These are phyloP conservation scores for Apiospora marii DNA, from an alignment of 2,329 filamentous ascomycete species.

Conservation along the genomic window DNA sequence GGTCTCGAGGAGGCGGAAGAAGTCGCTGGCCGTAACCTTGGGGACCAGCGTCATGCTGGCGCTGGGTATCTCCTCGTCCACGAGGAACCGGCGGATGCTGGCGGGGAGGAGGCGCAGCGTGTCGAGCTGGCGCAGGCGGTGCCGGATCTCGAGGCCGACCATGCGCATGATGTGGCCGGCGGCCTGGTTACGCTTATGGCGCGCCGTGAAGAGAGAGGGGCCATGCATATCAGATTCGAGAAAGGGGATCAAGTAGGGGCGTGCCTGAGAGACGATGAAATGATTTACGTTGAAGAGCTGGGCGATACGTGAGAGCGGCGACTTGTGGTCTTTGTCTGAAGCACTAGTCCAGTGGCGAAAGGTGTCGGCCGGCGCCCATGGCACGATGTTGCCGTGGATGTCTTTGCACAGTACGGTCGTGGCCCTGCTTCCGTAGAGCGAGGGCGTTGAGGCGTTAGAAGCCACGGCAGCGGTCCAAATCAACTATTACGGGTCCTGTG, in stretches of 20 bases:
- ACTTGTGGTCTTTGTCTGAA: conserved; percentile 67
- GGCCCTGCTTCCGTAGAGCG: conserved; percentile 70
- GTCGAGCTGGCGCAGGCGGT: conserved; percentile 83
- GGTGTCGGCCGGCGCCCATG: conserved; percentile 73
- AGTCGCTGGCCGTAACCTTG: conserved; percentile 75
- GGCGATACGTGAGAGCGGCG: conserved; percentile 73
- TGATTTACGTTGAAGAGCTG: conserved; percentile 94
- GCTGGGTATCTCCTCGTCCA: conserved; percentile 83
- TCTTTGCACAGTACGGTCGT: conserved; percentile 80
- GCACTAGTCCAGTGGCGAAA: conserved; percentile 75
- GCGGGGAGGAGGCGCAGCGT: conserved; percentile 76
- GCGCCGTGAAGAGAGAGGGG: conserved; percentile 68
- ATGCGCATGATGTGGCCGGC: conserved; percentile 70
- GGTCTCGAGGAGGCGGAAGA: conserved; percentile 81
- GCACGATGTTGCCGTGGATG: conserved; percentile 73
- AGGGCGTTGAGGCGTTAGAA: conserved; percentile 72
- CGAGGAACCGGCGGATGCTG: conserved; percentile 75
- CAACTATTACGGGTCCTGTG: conserved; percentile 55
- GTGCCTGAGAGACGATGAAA: conserved; percentile 91
- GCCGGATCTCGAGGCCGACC: conserved; percentile 78
- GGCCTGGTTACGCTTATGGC: conserved; percentile 64
- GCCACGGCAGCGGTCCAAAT: conserved; percentile 83
- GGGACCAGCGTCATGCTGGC: conserved; percentile 84
- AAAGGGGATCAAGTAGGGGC: conserved; percentile 89
- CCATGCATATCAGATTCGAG: conserved; percentile 82